A percentile compares a stretch with the other conserved stretches of the same genome.
Conservation (phyloP, 2,329 filamentous ascomycete species). For the Metarhizium album region DNA sequence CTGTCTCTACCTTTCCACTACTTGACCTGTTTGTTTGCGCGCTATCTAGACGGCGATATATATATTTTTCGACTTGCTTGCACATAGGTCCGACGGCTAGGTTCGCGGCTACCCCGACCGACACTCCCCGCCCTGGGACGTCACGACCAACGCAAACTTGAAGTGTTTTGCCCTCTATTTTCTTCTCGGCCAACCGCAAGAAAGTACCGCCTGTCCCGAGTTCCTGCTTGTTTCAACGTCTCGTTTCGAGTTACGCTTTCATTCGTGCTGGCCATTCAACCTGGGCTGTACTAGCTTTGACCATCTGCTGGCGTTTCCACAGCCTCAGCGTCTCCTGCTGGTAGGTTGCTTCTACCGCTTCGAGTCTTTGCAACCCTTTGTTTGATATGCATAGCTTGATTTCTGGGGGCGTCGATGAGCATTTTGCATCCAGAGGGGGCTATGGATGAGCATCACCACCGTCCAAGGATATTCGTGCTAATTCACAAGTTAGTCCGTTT, state of each 20-base stretch:
- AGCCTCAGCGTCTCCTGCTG: not conserved
- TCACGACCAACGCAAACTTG: not conserved
- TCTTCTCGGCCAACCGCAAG: not conserved
- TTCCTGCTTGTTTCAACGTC: not conserved
- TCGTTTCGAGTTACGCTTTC: conserved; percentile 1
- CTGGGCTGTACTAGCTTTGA: not conserved
- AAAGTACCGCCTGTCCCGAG: not conserved
- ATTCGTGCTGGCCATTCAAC: not conserved
- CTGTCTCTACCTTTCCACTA: too few species aligned
- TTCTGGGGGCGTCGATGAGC: not conserved
- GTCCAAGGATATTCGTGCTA: conserved; percentile 18
- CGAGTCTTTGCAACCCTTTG: not conserved
- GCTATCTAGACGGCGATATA: too few species aligned
- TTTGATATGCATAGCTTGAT: not conserved
- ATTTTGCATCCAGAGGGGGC: not conserved
- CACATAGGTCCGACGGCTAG: not conserved
- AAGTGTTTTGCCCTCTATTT: not conserved
- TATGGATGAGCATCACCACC: conserved; percentile 16
- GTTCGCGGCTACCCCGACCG: not conserved
- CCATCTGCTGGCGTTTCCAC: not conserved
- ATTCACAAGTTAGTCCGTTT: conserved; percentile 19
- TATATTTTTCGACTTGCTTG: not conserved
- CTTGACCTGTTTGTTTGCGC: too few species aligned
- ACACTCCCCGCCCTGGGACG: not conserved
- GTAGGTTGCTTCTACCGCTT: not conserved